These are phyloP conservation scores for Penicillium thymicola DNA, from an alignment of 2,329 filamentous ascomycete species.

Conservation along the genomic window DNA sequence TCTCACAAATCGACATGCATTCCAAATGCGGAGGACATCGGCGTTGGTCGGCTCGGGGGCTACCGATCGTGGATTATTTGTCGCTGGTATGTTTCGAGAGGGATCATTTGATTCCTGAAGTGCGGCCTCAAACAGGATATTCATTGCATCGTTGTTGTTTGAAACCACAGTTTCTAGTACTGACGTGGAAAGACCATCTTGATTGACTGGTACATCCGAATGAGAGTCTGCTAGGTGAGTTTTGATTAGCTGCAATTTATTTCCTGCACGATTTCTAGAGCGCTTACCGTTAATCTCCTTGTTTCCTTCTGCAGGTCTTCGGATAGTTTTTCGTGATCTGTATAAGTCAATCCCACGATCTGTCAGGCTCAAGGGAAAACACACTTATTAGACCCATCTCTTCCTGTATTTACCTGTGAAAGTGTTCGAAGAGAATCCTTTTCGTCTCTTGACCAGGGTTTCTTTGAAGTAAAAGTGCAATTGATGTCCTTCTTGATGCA, in stretches of 20 bases:
- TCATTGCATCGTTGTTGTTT: slow-evolving; percentile 50
- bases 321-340: background rate
- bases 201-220: background rate
- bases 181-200: slow-evolving; percentile 33
- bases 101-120: slow-evolving; percentile 35
- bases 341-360: background rate
- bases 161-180: slow-evolving; percentile 51
- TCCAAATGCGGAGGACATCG: slow-evolving; percentile 45
- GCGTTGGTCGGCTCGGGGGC: slow-evolving; percentile 14
- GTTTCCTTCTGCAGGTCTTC: background rate
- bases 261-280: background rate
- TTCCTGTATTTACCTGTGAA: background rate
- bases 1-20: slow-evolving; percentile 50
- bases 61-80: slow-evolving; percentile 4
- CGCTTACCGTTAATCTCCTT: background rate
- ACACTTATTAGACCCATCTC: background rate
- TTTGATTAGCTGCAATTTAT: background rate
- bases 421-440: background rate
- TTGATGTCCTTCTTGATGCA: slow-evolving; percentile 44
- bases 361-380: background rate
- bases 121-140: slow-evolving; percentile 50
- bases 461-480: slow-evolving; percentile 36
- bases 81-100: slow-evolving; percentile 20
- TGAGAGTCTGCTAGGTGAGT: background rate
- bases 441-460: background rate